Evolutionary conservation across 345 rosid species (phyloP).

Genomic region (Gossypium turneri): DNA sequence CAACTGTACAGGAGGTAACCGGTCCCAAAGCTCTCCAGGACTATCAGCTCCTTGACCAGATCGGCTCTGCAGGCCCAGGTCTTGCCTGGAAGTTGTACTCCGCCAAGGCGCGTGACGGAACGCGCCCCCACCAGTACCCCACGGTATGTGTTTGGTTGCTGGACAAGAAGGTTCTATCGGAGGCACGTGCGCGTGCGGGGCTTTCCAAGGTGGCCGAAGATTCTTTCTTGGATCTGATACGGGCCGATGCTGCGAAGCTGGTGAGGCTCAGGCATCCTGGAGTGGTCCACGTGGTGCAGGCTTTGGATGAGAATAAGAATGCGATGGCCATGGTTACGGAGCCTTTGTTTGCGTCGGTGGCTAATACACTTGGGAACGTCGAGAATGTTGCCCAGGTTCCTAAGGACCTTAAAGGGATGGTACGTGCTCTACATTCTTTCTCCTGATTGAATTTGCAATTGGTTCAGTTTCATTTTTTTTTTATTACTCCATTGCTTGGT

Average conservation of each 20-base stretch:
- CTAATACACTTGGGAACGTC: constrained; percentile 76
- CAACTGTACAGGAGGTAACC: constrained; percentile 97
- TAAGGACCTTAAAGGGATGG: constrained; percentile 73
- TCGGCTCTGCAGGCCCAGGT: constrained; percentile 98
- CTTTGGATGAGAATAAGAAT: constrained; percentile 86
- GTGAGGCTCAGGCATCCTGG: constrained; percentile 96
- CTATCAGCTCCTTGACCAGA: constrained; percentile 86
- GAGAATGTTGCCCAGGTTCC: neutral
- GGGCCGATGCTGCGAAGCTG: constrained; percentile 76
- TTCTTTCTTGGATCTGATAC: constrained; percentile 68
- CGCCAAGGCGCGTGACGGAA: constrained; percentile 74
- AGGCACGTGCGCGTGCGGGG: constrained; percentile 75
- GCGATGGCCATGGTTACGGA: constrained; percentile 98
- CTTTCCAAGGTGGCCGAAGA: constrained; percentile 84
- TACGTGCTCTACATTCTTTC: constrained; percentile 18
- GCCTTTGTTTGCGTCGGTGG: constrained; percentile 86
- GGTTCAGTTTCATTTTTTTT: neutral
- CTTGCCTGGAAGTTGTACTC: constrained; percentile 91
- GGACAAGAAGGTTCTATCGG: constrained; percentile 77
- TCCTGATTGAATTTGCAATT: neutral
- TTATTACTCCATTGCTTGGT: neutral
- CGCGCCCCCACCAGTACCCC: constrained; percentile 82
- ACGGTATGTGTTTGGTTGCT: constrained; percentile 90
- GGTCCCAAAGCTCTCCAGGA: constrained; percentile 92
- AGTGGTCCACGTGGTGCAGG: constrained; percentile 94